Conservation (phyloP, 2,329 filamentous ascomycete species). For the Clarireedia homoeocarpa region DNA sequence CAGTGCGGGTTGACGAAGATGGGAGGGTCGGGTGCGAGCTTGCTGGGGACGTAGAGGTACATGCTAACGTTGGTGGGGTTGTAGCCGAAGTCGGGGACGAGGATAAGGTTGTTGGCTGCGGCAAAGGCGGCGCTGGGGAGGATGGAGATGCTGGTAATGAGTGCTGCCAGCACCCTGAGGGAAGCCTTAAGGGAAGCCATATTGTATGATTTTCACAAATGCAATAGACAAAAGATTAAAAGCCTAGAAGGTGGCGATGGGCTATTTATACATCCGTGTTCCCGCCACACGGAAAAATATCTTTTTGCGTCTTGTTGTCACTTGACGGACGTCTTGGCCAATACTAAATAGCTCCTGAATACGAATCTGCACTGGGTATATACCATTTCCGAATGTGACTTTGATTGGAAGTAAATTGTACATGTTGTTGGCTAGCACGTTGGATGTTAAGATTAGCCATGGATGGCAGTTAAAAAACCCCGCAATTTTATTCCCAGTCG, state of each 20-base stretch:
- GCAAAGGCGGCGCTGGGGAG: not conserved
- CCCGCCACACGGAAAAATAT: not conserved
- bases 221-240: not conserved
- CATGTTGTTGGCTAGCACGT: not conserved
- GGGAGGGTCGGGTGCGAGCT: constrained; percentile 13
- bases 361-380: not conserved
- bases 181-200: not conserved
- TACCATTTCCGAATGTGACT: not conserved
- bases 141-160: not conserved
- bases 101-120: not conserved
- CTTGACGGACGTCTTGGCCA: not conserved
- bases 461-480: too few relatives aligned
- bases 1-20: constrained; percentile 26
- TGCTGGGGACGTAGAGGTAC: constrained; percentile 24
- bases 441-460: not conserved
- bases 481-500: too few relatives aligned
- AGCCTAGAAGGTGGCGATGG: too few relatives aligned
- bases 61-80: constrained; percentile 20
- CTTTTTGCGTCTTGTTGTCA: not conserved
- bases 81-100: constrained; percentile 18
- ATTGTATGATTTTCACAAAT: not conserved
- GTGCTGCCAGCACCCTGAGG: not conserved
- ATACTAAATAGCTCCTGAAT: not conserved
- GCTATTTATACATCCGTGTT: not conserved
- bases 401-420: not conserved